These are phyloP conservation scores for Pseudocercospora cruenta DNA, from an alignment of 2,329 filamentous ascomycete genomes.

Conservation along the genomic window DNA sequence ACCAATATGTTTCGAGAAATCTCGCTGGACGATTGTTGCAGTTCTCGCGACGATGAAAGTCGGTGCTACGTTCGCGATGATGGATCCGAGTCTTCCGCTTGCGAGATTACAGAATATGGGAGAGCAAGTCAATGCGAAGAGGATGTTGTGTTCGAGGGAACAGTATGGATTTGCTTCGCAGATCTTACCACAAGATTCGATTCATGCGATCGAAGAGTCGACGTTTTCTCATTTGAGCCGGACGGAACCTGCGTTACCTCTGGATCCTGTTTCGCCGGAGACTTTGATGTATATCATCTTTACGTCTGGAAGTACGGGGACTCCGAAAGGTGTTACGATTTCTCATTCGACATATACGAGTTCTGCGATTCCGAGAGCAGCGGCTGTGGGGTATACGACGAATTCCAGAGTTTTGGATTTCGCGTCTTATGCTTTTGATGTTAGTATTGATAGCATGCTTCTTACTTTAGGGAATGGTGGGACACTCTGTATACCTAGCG, in stretches of 20 bases:
- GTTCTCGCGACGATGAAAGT: conserved; percentile 37
- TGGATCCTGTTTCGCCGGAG: not conserved
- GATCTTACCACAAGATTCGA: not conserved
- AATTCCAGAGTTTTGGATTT: conserved; percentile 27
- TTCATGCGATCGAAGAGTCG: not conserved
- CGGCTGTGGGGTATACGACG: conserved; percentile 5
- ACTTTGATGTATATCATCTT: conserved; percentile 21
- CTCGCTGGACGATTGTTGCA: conserved; percentile 32
- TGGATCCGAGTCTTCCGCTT: conserved; percentile 24
- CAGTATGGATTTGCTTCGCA: not conserved
- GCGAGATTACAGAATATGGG: conserved; percentile 35
- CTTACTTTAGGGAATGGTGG: conserved; percentile 24
- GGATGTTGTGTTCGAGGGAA: conserved; percentile 16
- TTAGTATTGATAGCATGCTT: conserved; percentile 9
- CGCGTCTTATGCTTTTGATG: conserved; percentile 31
- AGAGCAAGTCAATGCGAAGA: conserved; percentile 30
- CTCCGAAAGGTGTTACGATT: conserved; percentile 20
- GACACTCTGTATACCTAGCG: conserved; percentile 29
- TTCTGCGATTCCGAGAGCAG: conserved; percentile 7
- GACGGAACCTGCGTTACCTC: not conserved
- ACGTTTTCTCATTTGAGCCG: not conserved
- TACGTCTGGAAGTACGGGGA: conserved; percentile 56
- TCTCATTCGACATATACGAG: conserved; percentile 17
- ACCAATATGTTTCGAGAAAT: conserved; percentile 37
- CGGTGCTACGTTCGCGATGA: conserved; percentile 33